phyloP scores from a whole-genome alignment of 352 stramenopile genomes.

The Pelagophyceae sp. region DNA sequence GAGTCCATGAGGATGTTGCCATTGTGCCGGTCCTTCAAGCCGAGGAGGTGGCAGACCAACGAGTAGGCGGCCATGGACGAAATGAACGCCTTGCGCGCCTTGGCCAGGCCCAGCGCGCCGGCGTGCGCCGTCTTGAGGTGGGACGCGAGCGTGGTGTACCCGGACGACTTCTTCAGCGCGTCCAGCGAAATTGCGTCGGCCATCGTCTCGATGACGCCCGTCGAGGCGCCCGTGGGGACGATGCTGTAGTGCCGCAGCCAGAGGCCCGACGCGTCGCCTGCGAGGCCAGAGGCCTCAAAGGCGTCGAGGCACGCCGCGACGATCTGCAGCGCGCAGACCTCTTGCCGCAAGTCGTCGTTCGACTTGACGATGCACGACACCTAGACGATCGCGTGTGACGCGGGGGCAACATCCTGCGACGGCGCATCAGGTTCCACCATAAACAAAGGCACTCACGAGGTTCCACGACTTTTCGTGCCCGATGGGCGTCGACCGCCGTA shows the following conservation, averaged over 20 bases:
- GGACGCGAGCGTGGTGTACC: constrained; percentile 69
- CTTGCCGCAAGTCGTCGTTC: constrained; percentile 95
- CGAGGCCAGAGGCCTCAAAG: constrained; percentile 63
- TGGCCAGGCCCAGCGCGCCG: constrained; percentile 65
- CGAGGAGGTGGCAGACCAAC: constrained; percentile 93
- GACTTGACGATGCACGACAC: constrained; percentile 85
- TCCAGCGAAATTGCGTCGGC: constrained; percentile 94
- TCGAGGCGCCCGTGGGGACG: constrained; percentile 84
- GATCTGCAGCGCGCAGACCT: constrained; percentile 96
- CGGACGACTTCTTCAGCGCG: constrained; percentile 79
- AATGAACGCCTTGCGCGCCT: constrained; percentile 83
- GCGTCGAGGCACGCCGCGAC: constrained; percentile 95
- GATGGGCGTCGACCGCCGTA: constrained; percentile 41
- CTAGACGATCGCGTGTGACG: no score
- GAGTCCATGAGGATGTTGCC: constrained; percentile 99
- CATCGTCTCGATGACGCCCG: constrained; percentile 93
- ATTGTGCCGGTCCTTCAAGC: constrained; percentile 99
- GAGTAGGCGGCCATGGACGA: constrained; percentile 93
- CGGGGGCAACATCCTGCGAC: no score
- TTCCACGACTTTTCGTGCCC: constrained; percentile 68
- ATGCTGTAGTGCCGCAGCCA: constrained; percentile 94
- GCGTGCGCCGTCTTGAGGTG: constrained; percentile 94
- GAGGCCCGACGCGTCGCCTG: constrained; percentile 55
- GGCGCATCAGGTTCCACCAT: constrained; percentile 84
- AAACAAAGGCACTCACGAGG: no score